Base-by-base conservation (phyloP, 2,329 filamentous ascomycete genomes). In the Fusarium tricinctum region DNA sequence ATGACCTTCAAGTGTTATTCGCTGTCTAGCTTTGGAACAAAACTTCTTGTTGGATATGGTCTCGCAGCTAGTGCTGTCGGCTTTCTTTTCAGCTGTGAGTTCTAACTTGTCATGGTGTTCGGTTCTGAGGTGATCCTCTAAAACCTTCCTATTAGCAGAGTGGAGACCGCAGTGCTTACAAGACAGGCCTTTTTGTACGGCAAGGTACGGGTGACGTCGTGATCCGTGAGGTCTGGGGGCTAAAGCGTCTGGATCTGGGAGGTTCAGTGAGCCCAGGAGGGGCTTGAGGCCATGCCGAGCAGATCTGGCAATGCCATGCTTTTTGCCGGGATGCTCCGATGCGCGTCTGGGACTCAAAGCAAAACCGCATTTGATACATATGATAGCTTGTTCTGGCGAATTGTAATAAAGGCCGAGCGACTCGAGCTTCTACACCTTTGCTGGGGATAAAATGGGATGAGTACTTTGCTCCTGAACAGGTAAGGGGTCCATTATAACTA, bases 151-250 rank as follows among this genome's bases (percentile, higher is more conserved):
- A 6, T 28, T 46, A 46, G 43, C n/a, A 20, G 43, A 46, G 17
- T 20, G n/a, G 43, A 46, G 43, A 32, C 43, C 43, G 26, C 43
- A 32, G 43, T 46, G 28, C 43, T 46, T 46, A 32, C 43, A 38
- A 33, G 48, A 39, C 4, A 2, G 13, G 39, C n/a, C 39, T 20
- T 40, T 1, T 40, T 40, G 39, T 20, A 40, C n/a, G 3, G n/a
- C 13, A 22, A 40, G n/a, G 39, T 40, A 40, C 8, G n/a, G 39
- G 6, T 40, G 39, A 6, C 8, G 39, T 22, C 9, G 19, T 14
- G 39, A 40, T 40, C 39, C 39, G 20, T 40, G 3, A 8, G 39
- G 39, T 6, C 39, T 40, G 19, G 39, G n/a, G 19, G 8, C 38
- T 17, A 40, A 40, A 9, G 19, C 22, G 6, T 40, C 19, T 40